Percentiles rank a stretch among this genome's conserved stretches.
These are phyloP conservation scores for Zychaea mexicana DNA, from an alignment of 371 early-diverging fungal species.

Conservation along the genomic window DNA sequence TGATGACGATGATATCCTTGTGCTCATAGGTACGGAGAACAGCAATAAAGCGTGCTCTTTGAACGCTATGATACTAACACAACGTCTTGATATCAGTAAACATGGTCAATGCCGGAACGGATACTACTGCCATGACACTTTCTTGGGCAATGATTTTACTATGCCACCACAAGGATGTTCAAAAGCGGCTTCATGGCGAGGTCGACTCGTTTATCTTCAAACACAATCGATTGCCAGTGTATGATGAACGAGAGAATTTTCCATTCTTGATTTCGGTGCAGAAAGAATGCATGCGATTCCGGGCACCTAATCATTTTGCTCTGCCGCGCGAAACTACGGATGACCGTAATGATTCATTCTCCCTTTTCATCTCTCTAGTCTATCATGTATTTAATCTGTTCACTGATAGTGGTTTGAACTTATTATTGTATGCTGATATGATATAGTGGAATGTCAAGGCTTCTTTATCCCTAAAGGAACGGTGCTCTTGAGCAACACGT, in stretches of 20 bases:
- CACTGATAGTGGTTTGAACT: no score
- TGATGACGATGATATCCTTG: background rate
- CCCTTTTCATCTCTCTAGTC: background rate
- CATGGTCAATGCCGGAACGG: constrained; percentile 19
- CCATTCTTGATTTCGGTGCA: constrained; percentile 16
- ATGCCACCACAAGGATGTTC: constrained; percentile 15
- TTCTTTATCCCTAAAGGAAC: constrained; percentile 15
- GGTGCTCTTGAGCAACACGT: constrained; percentile 4
- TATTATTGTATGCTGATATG: no score
- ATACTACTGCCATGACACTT: constrained; percentile 14
- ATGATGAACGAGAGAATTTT: constrained; percentile 13
- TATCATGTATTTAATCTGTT: background rate
- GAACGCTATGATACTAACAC: background rate
- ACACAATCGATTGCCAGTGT: constrained; percentile 17
- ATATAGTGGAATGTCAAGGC: constrained; percentile 9
- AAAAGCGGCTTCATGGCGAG: constrained; percentile 10
- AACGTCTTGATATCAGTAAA: constrained; percentile 6
- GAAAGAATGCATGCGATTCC: constrained; percentile 23
- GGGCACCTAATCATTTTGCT: constrained; percentile 6
- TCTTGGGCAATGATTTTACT: constrained; percentile 17
- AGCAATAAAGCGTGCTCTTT: no score
- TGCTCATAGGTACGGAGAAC: constrained; percentile 19
- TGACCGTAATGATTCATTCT: constrained; percentile 10
- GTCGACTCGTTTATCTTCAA: constrained; percentile 11
- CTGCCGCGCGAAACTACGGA: constrained; percentile 12